phyloP scores from a whole-genome alignment of 2,329 filamentous ascomycete species.

The Pseudogymnoascus destructans region DNA sequence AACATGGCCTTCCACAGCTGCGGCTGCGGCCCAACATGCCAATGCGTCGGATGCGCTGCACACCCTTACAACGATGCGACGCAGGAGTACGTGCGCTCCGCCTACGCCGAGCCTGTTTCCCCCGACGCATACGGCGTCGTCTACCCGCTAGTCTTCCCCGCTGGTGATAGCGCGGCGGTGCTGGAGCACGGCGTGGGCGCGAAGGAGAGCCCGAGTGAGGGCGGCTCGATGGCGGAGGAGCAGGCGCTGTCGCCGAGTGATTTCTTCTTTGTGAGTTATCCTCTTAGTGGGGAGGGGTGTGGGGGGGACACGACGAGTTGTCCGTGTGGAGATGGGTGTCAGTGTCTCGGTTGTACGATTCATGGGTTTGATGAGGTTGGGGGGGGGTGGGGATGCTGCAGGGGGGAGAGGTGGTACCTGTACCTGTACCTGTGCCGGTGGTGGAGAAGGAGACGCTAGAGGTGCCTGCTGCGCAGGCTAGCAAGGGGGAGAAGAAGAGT shows the following conservation, averaged over 20 bases:
- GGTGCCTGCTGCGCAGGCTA: not conserved
- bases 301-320: conserved; percentile 38
- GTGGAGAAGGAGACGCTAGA: not conserved
- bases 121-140: conserved; percentile 16
- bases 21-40: conserved; percentile 50
- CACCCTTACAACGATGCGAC: conserved; percentile 57
- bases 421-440: not conserved
- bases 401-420: not conserved
- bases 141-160: conserved; percentile 23
- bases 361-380: conserved; percentile 25
- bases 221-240: conserved; percentile 29
- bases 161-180: conserved; percentile 33
- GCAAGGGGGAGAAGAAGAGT: not conserved
- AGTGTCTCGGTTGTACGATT: conserved; percentile 44
- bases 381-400: not conserved
- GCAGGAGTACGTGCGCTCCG: conserved; percentile 38
- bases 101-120: conserved; percentile 23
- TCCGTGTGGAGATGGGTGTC: conserved; percentile 46
- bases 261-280: conserved; percentile 47
- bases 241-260: conserved; percentile 35
- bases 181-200: conserved; percentile 27
- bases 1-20: conserved; percentile 36
- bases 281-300: conserved; percentile 34
- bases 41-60: conserved; percentile 54
- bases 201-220: not conserved